These are phyloP conservation scores for Cyclostephanos tholiformis DNA, from an alignment of 108 stramenopile species.

Conservation along the genomic window DNA sequence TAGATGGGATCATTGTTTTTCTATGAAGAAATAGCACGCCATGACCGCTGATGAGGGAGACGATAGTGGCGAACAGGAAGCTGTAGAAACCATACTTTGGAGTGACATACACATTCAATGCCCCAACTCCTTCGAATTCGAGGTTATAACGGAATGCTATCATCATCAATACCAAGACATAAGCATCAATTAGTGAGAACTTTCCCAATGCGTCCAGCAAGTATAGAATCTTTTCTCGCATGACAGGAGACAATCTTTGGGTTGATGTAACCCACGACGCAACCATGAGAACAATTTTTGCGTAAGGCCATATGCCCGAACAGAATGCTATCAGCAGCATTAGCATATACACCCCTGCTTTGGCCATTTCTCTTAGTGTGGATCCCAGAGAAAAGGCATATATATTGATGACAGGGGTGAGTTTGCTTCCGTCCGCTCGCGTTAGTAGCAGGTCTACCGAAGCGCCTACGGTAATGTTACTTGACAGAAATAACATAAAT, in stretches of 20 bases:
- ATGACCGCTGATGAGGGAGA: slow-evolving; percentile 82
- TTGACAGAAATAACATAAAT: slow-evolving; percentile 46
- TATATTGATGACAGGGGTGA: slow-evolving; percentile 56
- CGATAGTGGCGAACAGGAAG: slow-evolving; percentile 85
- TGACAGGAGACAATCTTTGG: slow-evolving; percentile 40
- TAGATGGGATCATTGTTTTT: slow-evolving; percentile 40
- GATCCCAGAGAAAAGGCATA: slow-evolving; percentile 79
- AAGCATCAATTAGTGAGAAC: slow-evolving; percentile 92
- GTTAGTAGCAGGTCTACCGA: slow-evolving; percentile 67
- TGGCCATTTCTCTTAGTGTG: slow-evolving; percentile 80
- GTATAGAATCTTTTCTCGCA: slow-evolving; percentile 74
- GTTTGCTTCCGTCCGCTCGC: slow-evolving; percentile 27
- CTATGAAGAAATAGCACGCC: slow-evolving; percentile 83
- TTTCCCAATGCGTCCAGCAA: slow-evolving; percentile 86
- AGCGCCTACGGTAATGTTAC: slow-evolving; percentile 79
- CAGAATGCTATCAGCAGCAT: slow-evolving; percentile 83
- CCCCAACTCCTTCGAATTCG: slow-evolving; percentile 51
- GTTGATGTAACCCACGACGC: slow-evolving; percentile 67
- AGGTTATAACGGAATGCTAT: slow-evolving; percentile 90
- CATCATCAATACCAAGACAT: slow-evolving; percentile 88
- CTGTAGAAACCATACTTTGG: slow-evolving; percentile 85
- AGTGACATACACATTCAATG: slow-evolving; percentile 71
- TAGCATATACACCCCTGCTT: slow-evolving; percentile 87
- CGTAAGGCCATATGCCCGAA: slow-evolving; percentile 93
- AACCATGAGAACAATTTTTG: slow-evolving; percentile 81